Conservation (phyloP, 441 rosid species). For the Populus hybrid region DNA sequence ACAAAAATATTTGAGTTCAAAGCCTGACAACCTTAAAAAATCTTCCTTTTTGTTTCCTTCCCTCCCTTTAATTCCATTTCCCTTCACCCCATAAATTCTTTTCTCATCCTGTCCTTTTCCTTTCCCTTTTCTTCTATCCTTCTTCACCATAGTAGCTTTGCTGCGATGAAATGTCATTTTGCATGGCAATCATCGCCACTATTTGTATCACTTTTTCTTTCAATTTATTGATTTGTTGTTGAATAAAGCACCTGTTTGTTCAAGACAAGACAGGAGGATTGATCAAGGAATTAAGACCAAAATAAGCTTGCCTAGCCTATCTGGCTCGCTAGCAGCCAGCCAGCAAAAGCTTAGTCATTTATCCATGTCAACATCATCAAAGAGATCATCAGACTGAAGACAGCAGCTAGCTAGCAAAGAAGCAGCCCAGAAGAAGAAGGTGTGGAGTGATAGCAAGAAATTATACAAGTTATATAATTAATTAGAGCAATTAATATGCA, state of each 20-base stretch:
- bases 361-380: neutral
- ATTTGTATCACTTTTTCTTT: conserved; percentile 5
- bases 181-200: conserved; percentile 6
- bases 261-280: conserved; percentile 19
- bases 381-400: conserved; percentile 3
- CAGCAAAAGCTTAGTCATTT: conserved; percentile 7
- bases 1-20: conserved; percentile 4
- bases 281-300: conserved; percentile 14
- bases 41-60: neutral
- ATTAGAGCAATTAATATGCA: neutral
- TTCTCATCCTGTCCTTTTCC: neutral
- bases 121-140: neutral
- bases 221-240: conserved; percentile 39
- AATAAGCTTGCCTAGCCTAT: conserved; percentile 28
- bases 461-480: neutral
- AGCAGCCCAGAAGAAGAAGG: neutral
- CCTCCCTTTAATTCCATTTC: conserved; percentile 2
- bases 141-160: neutral
- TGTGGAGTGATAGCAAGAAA: neutral
- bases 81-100: neutral
- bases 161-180: neutral
- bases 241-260: conserved; percentile 33
- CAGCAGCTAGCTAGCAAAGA: conserved; percentile 1
- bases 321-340: neutral
- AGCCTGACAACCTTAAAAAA: conserved; percentile 5